A percentile compares a stretch with the other conserved stretches of the same genome.
These are phyloP conservation scores for Cladobotryum mycophilum DNA, from an alignment of 2,329 filamentous ascomycete species.

Conservation along the genomic window DNA sequence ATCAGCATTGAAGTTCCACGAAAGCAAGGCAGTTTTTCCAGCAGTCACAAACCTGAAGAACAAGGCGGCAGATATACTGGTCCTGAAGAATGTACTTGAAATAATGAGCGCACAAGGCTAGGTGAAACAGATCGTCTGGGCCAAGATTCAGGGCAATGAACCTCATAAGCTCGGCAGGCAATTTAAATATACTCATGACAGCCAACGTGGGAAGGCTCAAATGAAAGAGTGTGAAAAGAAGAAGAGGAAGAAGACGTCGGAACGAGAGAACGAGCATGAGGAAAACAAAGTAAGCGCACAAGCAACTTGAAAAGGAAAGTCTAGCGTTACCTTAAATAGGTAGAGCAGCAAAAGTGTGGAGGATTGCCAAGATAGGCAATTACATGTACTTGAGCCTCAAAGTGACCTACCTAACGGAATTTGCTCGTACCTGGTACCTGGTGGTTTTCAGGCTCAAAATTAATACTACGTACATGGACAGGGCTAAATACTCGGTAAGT, in stretches of 20 bases:
- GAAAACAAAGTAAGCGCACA: too few relatives aligned
- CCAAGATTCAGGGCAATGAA: constrained; percentile 49
- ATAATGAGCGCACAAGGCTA: constrained; percentile 46
- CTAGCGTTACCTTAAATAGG: background rate
- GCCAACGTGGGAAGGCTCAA: background rate
- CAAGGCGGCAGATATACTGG: constrained; percentile 49
- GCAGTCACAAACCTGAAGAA: constrained; percentile 49
- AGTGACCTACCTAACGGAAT: too few relatives aligned
- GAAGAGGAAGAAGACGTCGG: background rate
- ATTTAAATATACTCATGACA: constrained; percentile 25
- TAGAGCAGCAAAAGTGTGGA: too few relatives aligned
- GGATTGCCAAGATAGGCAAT: too few relatives aligned
- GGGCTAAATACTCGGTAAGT: too few relatives aligned
- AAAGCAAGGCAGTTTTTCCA: background rate
- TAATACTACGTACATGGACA: too few relatives aligned
- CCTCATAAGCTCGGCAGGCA: constrained; percentile 62
- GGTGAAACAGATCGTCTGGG: constrained; percentile 51
- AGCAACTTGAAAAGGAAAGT: background rate
- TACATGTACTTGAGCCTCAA: too few relatives aligned
- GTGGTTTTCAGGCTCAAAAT: too few relatives aligned
- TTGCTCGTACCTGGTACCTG: too few relatives aligned
- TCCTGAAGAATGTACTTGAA: constrained; percentile 47
- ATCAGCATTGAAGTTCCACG: background rate
- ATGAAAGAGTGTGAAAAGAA: background rate
- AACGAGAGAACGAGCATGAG: background rate